Conservation (phyloP, 208 protist genomes). For the Trypanosoma caninum region DNA sequence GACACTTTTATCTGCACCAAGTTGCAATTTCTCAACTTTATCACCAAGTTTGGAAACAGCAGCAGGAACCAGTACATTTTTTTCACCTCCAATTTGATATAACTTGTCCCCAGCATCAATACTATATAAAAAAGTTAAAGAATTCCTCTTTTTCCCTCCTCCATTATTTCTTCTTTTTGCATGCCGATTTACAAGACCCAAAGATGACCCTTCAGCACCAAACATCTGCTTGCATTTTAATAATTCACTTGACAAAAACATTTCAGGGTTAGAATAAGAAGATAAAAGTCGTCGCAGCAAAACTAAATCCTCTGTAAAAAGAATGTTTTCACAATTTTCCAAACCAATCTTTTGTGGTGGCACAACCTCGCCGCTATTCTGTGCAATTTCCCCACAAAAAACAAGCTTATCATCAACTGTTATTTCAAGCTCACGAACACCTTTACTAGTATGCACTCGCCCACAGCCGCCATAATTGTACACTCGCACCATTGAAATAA, state of each 20-base stretch:
- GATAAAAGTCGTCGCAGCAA: constrained; percentile 26
- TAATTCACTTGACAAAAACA: neutral
- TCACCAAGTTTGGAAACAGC: neutral
- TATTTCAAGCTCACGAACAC: constrained; percentile 78
- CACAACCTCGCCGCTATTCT: constrained; percentile 40
- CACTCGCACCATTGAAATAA: constrained; percentile 77
- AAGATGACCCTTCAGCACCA: neutral
- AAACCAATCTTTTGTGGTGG: constrained; percentile 24
- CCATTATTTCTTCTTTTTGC: neutral
- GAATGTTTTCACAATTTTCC: constrained; percentile 70
- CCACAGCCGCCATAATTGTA: constrained; percentile 91
- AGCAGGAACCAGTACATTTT: constrained; percentile 2
- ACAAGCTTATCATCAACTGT: constrained; percentile 63
- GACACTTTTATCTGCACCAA: neutral
- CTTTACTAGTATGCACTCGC: constrained; percentile 82
- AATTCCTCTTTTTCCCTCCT: no score
- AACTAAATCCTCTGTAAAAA: constrained; percentile 48
- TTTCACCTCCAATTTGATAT: constrained; percentile 10
- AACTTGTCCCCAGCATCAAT: neutral
- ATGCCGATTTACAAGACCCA: neutral
- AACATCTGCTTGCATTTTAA: neutral
- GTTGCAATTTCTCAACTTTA: neutral
- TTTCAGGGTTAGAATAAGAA: neutral
- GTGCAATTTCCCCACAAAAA: constrained; percentile 80
- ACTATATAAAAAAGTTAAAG: constrained; percentile 16